A percentile compares a stretch with the other conserved stretches of the same genome.
Conservation (phyloP, 2,329 filamentous ascomycete species). For the Alternaria arborescens region DNA sequence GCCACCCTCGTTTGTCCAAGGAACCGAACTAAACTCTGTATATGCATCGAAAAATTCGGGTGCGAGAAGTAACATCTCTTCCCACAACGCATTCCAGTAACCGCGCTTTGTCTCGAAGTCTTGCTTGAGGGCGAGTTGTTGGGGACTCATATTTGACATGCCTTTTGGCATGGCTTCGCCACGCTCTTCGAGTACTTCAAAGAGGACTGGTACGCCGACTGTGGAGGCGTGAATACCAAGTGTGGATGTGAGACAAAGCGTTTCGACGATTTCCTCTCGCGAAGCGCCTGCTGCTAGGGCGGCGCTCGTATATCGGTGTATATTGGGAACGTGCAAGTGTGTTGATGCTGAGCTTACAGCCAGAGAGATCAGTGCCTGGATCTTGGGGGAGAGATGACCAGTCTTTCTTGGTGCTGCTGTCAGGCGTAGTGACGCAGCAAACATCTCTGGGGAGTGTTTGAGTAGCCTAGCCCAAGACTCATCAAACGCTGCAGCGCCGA, state of each 20-base stretch:
- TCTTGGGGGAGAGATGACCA: slow-evolving; percentile 51
- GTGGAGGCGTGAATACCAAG: slow-evolving; percentile 60
- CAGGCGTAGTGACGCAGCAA: slow-evolving; percentile 38
- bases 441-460: slow-evolving; percentile 40
- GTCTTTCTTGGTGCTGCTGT: slow-evolving; percentile 41
- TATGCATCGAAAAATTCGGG: slow-evolving; percentile 61
- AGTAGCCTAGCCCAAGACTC: slow-evolving; percentile 41
- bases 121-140: slow-evolving; percentile 50
- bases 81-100: slow-evolving; percentile 59
- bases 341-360: slow-evolving; percentile 56
- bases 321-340: slow-evolving; percentile 56
- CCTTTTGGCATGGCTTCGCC: slow-evolving; percentile 43
- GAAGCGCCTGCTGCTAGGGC: slow-evolving; percentile 54
- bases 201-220: slow-evolving; percentile 57
- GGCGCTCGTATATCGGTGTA: slow-evolving; percentile 52
- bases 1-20: slow-evolving; percentile 49
- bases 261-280: slow-evolving; percentile 56
- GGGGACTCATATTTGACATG: slow-evolving; percentile 47
- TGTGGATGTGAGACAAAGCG: slow-evolving; percentile 55
- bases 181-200: slow-evolving; percentile 58
- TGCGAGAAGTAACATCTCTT: slow-evolving; percentile 55
- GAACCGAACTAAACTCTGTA: slow-evolving; percentile 56
- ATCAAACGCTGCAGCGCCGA: slow-evolving; percentile 36
- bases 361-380: slow-evolving; percentile 55
- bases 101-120: slow-evolving; percentile 58